Evolutionary conservation across 1,139 yeast species (phyloP).

Genomic region (Candida glucosophila): DNA sequence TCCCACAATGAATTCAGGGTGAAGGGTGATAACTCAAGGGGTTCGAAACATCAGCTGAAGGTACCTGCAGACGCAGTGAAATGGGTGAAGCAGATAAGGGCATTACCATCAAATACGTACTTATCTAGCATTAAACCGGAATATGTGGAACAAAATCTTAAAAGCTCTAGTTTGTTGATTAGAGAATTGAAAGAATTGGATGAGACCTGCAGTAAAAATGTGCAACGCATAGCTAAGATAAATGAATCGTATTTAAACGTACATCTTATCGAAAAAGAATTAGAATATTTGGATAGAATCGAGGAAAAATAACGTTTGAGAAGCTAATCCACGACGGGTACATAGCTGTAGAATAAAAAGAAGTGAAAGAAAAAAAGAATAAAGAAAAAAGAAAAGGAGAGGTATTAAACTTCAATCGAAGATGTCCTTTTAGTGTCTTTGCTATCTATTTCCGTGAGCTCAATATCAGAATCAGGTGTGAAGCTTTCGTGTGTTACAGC

Average conservation of each 20-base stretch:
- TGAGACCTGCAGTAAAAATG: conserved; percentile 12
- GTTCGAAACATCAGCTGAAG: not conserved
- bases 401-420: conserved; percentile 7
- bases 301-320: too few relatives aligned
- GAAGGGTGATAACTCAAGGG: not conserved
- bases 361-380: too few relatives aligned
- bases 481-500: too few relatives aligned
- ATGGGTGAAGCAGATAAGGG: conserved; percentile 29
- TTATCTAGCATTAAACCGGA: conserved; percentile 35
- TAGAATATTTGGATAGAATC: conserved; percentile 19
- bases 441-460: too few relatives aligned
- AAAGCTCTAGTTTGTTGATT: conserved; percentile 35
- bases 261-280: conserved; percentile 16
- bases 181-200: conserved; percentile 20
- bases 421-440: too few relatives aligned
- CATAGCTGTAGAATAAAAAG: too few relatives aligned
- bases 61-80: conserved; percentile 7
- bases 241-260: conserved; percentile 21
- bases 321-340: too few relatives aligned
- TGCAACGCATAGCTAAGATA: conserved; percentile 14
- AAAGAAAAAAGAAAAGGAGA: not conserved
- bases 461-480: too few relatives aligned
- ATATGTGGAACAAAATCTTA: conserved; percentile 36
- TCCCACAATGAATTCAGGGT: not conserved
- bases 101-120: conserved; percentile 32